Evolutionary conservation across 1,284 basidiomycete genomes (phyloP).

Genomic region (Puccinia coronata): DNA sequence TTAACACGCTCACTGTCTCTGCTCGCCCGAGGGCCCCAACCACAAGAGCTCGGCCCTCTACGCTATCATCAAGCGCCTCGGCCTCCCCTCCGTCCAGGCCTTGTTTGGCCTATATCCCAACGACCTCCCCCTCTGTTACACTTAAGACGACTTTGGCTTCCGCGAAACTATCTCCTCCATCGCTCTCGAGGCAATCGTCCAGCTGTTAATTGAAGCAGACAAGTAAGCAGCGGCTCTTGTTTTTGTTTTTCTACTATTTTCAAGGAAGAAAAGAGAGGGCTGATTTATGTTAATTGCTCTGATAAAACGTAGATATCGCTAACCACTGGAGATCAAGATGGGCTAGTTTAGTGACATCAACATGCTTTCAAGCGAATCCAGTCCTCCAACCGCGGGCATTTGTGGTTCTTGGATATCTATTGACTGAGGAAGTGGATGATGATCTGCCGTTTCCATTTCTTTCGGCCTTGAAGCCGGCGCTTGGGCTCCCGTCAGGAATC

Average conservation of each 20-base stretch:
- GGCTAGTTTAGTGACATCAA: slow-evolving; percentile 88
- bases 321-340: slow-evolving; percentile 91
- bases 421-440: slow-evolving; percentile 73
- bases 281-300: not conserved
- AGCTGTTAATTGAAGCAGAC: slow-evolving; percentile 69
- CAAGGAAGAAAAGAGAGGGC: not conserved
- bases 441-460: slow-evolving; percentile 86
- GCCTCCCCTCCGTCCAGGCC: slow-evolving; percentile 66
- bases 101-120: slow-evolving; percentile 71
- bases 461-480: slow-evolving; percentile 66
- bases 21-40: slow-evolving; percentile 62
- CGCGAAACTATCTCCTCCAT: slow-evolving; percentile 69
- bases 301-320: slow-evolving; percentile 75
- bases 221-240: slow-evolving; percentile 69
- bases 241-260: slow-evolving; percentile 58
- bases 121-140: slow-evolving; percentile 56
- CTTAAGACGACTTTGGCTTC: slow-evolving; percentile 60
- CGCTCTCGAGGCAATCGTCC: slow-evolving; percentile 69
- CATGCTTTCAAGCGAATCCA: slow-evolving; percentile 87
- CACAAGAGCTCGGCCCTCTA: slow-evolving; percentile 63
- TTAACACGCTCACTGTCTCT: slow-evolving; percentile 78
- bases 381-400: slow-evolving; percentile 87
- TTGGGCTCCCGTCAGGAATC: slow-evolving; percentile 64
- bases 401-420: slow-evolving; percentile 76
- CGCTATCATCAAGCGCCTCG: slow-evolving; percentile 67